phyloP scores from a whole-genome alignment of 1,139 yeast genomes.

The Pichia norvegensis region DNA sequence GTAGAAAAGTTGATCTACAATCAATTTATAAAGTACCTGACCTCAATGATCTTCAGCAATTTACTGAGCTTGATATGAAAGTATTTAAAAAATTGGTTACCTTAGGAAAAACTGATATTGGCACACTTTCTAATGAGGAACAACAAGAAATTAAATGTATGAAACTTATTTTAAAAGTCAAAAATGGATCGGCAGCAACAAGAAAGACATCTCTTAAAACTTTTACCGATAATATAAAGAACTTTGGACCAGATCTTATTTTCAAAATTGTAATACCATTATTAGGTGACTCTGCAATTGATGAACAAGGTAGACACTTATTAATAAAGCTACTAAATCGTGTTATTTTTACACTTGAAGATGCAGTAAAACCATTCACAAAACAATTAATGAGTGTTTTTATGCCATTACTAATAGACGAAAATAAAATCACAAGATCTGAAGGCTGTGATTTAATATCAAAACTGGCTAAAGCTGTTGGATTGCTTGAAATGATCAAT shows the following conservation, averaged over 20 bases:
- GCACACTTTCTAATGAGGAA: slow-evolving; percentile 42
- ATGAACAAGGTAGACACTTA: slow-evolving; percentile 78
- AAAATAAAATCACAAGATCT: slow-evolving; percentile 60
- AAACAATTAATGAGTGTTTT: slow-evolving; percentile 65
- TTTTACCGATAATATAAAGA: slow-evolving; percentile 55
- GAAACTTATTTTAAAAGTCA: slow-evolving; percentile 58
- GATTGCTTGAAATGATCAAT: slow-evolving; percentile 69
- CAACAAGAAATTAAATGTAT: slow-evolving; percentile 53
- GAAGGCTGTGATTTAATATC: slow-evolving; percentile 80
- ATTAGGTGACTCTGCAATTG: slow-evolving; percentile 62
- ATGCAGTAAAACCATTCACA: slow-evolving; percentile 62
- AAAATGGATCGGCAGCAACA: slow-evolving; percentile 64
- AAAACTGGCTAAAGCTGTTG: slow-evolving; percentile 72
- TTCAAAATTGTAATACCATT: slow-evolving; percentile 69
- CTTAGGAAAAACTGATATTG: slow-evolving; percentile 29
- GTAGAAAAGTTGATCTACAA: slow-evolving; percentile 32
- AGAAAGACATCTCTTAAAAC: slow-evolving; percentile 68
- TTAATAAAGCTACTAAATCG: slow-evolving; percentile 71
- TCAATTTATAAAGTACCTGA: slow-evolving; percentile 53
- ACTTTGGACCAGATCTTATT: slow-evolving; percentile 62
- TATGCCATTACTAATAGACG: slow-evolving; percentile 75
- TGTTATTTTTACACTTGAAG: slow-evolving; percentile 57
- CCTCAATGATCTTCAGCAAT: slow-evolving; percentile 52
- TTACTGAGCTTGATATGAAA: slow-evolving; percentile 65
- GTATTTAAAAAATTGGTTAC: slow-evolving; percentile 59